Conservation (phyloP, 2,329 filamentous ascomycete species). For the Diaporthe amygdali region DNA sequence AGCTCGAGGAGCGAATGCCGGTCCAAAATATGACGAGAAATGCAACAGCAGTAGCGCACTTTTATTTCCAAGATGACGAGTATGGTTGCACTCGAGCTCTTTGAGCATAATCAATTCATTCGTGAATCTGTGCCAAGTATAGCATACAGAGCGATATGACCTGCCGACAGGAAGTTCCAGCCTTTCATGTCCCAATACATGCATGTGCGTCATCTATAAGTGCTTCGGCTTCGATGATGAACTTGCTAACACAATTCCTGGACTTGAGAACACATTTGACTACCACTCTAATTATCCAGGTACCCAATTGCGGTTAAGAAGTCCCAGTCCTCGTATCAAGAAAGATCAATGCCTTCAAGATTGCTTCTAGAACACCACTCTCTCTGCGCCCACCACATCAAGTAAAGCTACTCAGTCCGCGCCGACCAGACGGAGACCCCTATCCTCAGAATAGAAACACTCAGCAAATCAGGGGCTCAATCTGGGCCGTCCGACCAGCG, state of each 20-base stretch:
- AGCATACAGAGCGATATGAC: not conserved
- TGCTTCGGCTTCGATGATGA: not conserved
- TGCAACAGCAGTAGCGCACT: not conserved
- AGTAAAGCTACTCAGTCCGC: not conserved
- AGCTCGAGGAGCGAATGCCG: not conserved
- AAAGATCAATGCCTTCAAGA: not conserved
- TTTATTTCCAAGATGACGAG: not conserved
- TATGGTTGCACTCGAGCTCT: not conserved
- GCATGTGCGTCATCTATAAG: not conserved
- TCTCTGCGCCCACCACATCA: not conserved
- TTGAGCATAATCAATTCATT: no score
- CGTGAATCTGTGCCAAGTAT: no score
- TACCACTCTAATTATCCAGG: not conserved
- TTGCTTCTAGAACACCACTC: not conserved
- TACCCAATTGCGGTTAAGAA: not conserved
- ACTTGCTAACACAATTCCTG: not conserved
- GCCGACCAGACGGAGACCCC: not conserved
- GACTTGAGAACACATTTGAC: not conserved
- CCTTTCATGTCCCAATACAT: not conserved
- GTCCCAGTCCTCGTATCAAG: no score
- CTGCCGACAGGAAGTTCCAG: not conserved
- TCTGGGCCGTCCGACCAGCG: not conserved
- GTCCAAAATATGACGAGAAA: not conserved
- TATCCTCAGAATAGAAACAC: conserved; percentile 1
- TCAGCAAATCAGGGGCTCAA: not conserved